Evolutionary conservation across 2,329 filamentous ascomycete genomes (phyloP).

Genomic region (Monilinia fructicola): DNA sequence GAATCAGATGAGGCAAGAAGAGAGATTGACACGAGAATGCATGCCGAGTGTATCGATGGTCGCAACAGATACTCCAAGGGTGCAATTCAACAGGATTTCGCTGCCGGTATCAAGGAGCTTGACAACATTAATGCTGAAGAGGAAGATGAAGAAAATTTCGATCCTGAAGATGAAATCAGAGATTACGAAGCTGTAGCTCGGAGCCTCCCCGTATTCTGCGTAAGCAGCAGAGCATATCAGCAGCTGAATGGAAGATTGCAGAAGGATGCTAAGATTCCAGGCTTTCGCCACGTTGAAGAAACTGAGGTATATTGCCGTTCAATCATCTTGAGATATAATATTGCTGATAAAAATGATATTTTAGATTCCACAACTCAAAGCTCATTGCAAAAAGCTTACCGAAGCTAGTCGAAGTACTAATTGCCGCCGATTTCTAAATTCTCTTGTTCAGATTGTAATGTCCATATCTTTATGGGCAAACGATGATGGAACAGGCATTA

Average conservation of each 20-base stretch:
- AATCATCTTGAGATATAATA: not conserved
- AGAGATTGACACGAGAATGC: conserved; percentile 42
- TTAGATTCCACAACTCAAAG: conserved; percentile 33
- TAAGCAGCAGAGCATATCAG: conserved; percentile 62
- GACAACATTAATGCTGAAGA: conserved; percentile 54
- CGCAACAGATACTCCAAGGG: conserved; percentile 56
- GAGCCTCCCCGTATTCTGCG: conserved; percentile 62
- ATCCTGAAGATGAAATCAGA: conserved; percentile 53
- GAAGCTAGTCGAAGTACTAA: conserved; percentile 48
- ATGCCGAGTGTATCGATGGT: conserved; percentile 49
- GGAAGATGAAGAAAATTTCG: conserved; percentile 54
- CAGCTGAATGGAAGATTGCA: conserved; percentile 56
- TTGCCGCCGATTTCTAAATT: conserved; percentile 52
- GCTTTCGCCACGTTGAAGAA: conserved; percentile 53
- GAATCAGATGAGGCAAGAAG: conserved; percentile 35
- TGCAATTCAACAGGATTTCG: conserved; percentile 59
- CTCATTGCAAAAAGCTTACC: conserved; percentile 59
- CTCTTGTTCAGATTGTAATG: conserved; percentile 51
- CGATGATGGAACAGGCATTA: conserved; percentile 44
- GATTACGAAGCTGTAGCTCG: conserved; percentile 59
- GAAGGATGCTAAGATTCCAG: conserved; percentile 52
- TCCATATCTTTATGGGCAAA: conserved; percentile 54
- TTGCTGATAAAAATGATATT: not conserved
- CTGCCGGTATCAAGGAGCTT: conserved; percentile 57
- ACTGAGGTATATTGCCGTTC: conserved; percentile 47